Percentiles rank a stretch among this genome's conserved stretches.
phyloP scores from a whole-genome alignment of 2,329 filamentous ascomycete genomes.

The Neurospora crassa region DNA sequence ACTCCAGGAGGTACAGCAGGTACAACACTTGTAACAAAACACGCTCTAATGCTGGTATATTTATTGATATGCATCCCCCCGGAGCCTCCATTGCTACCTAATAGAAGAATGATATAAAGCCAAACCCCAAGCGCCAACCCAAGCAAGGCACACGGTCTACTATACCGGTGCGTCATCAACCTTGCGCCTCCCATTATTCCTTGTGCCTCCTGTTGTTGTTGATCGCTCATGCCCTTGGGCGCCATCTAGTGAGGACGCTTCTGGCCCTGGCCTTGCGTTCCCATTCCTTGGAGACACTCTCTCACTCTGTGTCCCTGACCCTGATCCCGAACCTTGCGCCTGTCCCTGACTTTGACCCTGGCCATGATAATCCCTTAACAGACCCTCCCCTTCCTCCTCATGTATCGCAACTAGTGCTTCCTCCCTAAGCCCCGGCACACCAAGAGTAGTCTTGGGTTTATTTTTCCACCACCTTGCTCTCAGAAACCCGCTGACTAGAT shows the following conservation, averaged over 20 bases:
- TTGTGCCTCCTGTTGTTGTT: background rate
- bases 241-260: background rate
- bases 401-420: slow-evolving; percentile 1
- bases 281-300: background rate
- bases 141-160: background rate
- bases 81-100: background rate
- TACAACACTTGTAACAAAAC: background rate
- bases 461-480: slow-evolving; percentile 45
- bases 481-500: slow-evolving; percentile 42
- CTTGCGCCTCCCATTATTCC: background rate
- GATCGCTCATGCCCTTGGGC: background rate
- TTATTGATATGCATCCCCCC: background rate
- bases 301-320: background rate
- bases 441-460: slow-evolving; percentile 3
- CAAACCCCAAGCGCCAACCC: background rate
- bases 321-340: background rate
- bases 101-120: background rate
- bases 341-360: background rate
- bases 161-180: slow-evolving; percentile 2
- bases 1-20: too few relatives aligned
- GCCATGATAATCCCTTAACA: background rate
- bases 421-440: background rate
- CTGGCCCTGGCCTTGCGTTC: background rate
- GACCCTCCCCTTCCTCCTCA: background rate
- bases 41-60: background rate